A percentile compares a stretch with the other conserved stretches of the same genome.
These are phyloP conservation scores for Colletotrichum agaves DNA, from an alignment of 2,329 filamentous ascomycete species.

Conservation along the genomic window DNA sequence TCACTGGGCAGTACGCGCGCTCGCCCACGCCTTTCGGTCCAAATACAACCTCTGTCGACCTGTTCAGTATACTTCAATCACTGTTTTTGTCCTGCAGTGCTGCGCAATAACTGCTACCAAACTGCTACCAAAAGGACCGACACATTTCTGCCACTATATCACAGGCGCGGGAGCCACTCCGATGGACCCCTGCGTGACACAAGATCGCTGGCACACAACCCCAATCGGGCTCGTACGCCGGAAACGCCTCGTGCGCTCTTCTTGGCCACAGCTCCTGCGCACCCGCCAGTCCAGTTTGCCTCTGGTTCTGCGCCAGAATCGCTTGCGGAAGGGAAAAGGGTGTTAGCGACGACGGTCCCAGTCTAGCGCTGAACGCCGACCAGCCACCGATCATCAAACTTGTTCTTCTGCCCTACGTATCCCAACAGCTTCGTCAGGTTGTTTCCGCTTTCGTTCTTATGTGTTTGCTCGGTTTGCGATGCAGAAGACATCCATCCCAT, in stretches of 20 bases:
- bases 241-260: constrained; percentile 27
- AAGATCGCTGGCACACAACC: constrained; percentile 22
- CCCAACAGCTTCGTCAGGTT: constrained; percentile 12
- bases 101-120: background rate
- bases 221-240: constrained; percentile 27
- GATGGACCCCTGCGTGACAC: constrained; percentile 26
- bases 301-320: constrained; percentile 1
- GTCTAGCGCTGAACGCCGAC: constrained; percentile 24
- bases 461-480: background rate
- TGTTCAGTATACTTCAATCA: background rate
- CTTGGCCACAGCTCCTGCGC: background rate
- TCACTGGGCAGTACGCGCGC: background rate
- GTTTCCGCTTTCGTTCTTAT: constrained; percentile 28
- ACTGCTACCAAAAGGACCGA: background rate
- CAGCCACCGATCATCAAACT: constrained; percentile 5
- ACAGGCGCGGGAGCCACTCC: constrained; percentile 8
- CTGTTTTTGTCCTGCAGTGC: background rate
- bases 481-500: constrained; percentile 10
- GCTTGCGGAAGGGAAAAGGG: constrained; percentile 20
- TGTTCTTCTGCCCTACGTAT: constrained; percentile 8
- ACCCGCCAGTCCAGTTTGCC: constrained; percentile 1
- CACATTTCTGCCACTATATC: background rate
- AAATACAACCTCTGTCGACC: background rate
- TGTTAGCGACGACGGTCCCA: constrained; percentile 9
- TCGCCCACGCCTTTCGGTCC: background rate